A percentile compares a stretch with the other conserved stretches of the same genome.
These are phyloP conservation scores for Cadophora sp. DNA, from an alignment of 2,329 filamentous ascomycete genomes.

Conservation along the genomic window DNA sequence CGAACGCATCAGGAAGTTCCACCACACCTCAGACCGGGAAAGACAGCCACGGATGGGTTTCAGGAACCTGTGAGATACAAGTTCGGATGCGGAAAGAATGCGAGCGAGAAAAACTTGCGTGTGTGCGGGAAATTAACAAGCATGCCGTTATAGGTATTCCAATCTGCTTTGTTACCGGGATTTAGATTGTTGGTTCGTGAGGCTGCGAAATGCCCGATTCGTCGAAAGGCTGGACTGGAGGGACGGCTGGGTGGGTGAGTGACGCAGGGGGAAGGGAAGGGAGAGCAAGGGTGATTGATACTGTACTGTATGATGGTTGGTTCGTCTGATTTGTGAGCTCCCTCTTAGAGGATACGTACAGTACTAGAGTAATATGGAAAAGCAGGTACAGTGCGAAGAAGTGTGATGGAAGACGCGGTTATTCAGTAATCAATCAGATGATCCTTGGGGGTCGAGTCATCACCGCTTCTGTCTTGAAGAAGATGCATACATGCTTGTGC, in stretches of 20 bases:
- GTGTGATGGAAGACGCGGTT: slow-evolving; percentile 4
- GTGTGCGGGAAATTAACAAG: slow-evolving; percentile 20
- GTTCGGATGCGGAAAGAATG: slow-evolving; percentile 8
- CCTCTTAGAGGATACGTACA: too few species aligned
- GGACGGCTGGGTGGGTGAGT: background rate
- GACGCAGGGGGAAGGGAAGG: background rate
- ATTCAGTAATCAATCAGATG: background rate
- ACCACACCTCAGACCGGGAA: background rate
- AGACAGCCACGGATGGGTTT: background rate
- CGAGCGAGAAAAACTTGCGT: background rate
- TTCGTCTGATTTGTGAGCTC: slow-evolving; percentile 2
- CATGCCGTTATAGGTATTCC: slow-evolving; percentile 18
- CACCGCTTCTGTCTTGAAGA: background rate
- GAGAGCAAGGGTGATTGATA: background rate
- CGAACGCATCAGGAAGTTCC: background rate
- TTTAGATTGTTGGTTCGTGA: slow-evolving; percentile 19
- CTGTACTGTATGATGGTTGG: background rate
- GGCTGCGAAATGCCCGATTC: slow-evolving; percentile 21
- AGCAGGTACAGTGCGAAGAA: slow-evolving; percentile 13
- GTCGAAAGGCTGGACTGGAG: slow-evolving; percentile 2
- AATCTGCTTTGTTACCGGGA: slow-evolving; percentile 11
- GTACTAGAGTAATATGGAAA: slow-evolving; percentile 3
- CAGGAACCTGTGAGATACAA: background rate
- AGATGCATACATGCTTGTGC: background rate
- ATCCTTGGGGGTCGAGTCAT: background rate